Evolutionary conservation across 495 filamentous ascomycete genomes (phyloP).

Genomic region (Polyplosphaeria fusca): DNA sequence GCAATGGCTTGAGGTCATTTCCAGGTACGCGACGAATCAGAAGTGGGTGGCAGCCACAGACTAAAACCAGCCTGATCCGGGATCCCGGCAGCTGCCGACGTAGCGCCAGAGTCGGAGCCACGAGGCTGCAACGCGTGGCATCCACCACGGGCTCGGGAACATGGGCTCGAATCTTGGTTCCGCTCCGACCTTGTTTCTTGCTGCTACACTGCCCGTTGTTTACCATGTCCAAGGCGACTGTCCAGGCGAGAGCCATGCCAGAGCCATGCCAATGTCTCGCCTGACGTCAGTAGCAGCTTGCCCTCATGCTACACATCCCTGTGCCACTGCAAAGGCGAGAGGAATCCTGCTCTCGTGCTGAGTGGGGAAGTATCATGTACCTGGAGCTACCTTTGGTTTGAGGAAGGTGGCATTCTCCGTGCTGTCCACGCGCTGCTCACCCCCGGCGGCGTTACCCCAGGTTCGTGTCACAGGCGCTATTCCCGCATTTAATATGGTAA

Average conservation of each 20-base stretch:
- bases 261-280: neutral
- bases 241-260: neutral
- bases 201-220: neutral
- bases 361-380: neutral
- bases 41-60: neutral
- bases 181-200: neutral
- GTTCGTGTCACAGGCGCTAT: neutral
- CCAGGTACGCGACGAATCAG: constrained; percentile 21
- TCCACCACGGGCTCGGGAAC: neutral
- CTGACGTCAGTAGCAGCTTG: neutral
- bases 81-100: neutral
- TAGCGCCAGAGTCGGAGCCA: constrained; percentile 3
- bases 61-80: neutral
- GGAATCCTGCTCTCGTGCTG: neutral
- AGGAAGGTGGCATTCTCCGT: neutral
- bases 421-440: neutral
- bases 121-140: constrained; percentile 18
- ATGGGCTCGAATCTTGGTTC: neutral
- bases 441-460: neutral
- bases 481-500: neutral
- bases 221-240: neutral
- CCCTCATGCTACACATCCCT: too few relatives aligned
- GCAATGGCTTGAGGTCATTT: constrained; percentile 19
- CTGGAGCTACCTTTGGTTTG: neutral
- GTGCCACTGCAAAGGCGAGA: neutral